Percentiles rank a stretch among this genome's conserved stretches.
phyloP scores from a whole-genome alignment of 116 monocot genomes.

The Iris pallida region DNA sequence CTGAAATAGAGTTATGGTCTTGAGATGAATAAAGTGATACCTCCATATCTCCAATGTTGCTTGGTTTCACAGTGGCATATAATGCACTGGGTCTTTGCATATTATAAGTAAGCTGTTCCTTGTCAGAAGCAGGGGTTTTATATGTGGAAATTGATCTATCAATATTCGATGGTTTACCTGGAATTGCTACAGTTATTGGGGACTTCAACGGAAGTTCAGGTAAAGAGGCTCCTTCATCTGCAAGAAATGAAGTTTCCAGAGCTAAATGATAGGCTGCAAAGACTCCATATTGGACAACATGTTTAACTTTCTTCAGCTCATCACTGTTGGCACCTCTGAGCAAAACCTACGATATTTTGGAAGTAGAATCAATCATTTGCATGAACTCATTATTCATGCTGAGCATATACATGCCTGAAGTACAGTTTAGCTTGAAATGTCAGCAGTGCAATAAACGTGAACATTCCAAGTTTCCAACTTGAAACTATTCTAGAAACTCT shows the following conservation, averaged over 20 bases:
- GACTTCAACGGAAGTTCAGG: constrained; percentile 84
- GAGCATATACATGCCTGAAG: too few species aligned
- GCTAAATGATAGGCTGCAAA: constrained; percentile 90
- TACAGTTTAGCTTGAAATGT: too few species aligned
- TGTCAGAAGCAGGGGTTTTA: constrained; percentile 7
- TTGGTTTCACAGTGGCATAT: neutral
- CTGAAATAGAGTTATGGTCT: constrained; percentile 4
- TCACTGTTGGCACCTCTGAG: constrained; percentile 52
- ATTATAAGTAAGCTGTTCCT: constrained; percentile 6
- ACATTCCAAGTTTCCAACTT: too few species aligned
- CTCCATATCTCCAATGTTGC: neutral
- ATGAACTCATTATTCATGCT: neutral
- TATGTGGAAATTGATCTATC: constrained; percentile 59
- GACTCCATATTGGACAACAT: constrained; percentile 71
- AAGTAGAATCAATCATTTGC: too few species aligned
- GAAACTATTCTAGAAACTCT: too few species aligned
- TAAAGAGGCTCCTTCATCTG: constrained; percentile 82
- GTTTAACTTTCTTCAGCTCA: constrained; percentile 80
- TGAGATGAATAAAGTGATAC: constrained; percentile 2
- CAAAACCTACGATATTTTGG: constrained; percentile 32
- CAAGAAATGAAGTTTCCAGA: constrained; percentile 78
- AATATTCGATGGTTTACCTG: constrained; percentile 52
- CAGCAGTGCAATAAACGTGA: too few species aligned
- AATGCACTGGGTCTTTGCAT: constrained; percentile 13
- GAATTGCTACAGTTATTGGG: constrained; percentile 64